A percentile compares a stretch with the other conserved stretches of the same genome.
These are phyloP conservation scores for Pseudofabraea citricarpa DNA, from an alignment of 2,329 filamentous ascomycete species.

Conservation along the genomic window DNA sequence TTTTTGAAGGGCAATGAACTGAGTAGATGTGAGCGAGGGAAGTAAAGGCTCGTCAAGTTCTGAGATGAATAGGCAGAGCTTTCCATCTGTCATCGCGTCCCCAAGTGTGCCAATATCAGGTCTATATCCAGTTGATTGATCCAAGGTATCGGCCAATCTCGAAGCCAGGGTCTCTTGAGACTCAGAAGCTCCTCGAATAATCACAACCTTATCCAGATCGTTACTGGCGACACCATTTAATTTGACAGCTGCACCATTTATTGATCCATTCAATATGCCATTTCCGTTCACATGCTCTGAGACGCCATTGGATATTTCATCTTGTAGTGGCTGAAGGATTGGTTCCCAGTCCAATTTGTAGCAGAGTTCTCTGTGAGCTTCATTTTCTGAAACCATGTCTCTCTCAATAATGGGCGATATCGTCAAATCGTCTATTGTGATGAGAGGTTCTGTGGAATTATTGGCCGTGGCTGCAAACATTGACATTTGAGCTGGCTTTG, in stretches of 20 bases:
- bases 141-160: slow-evolving; percentile 28
- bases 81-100: slow-evolving; percentile 21
- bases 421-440: slow-evolving; percentile 32
- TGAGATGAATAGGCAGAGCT: slow-evolving; percentile 40
- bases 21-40: slow-evolving; percentile 33
- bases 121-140: slow-evolving; percentile 29
- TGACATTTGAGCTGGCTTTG: slow-evolving; percentile 33
- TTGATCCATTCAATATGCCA: slow-evolving; percentile 2
- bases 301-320: slow-evolving; percentile 13
- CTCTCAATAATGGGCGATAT: slow-evolving; percentile 38
- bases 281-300: not conserved
- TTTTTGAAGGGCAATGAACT: slow-evolving; percentile 38
- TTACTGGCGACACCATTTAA: not conserved
- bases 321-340: slow-evolving; percentile 12
- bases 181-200: slow-evolving; percentile 15
- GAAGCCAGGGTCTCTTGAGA: slow-evolving; percentile 29
- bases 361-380: slow-evolving; percentile 37
- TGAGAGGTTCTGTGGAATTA: slow-evolving; percentile 28
- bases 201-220: slow-evolving; percentile 2
- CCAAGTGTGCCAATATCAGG: slow-evolving; percentile 30
- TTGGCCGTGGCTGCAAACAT: slow-evolving; percentile 31
- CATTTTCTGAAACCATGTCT: slow-evolving; percentile 22
- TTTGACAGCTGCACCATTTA: not conserved
- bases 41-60: slow-evolving; percentile 35
- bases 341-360: slow-evolving; percentile 43